Base-by-base conservation (phyloP, 305 asterid genomes). In the Ilex paraguariensis region DNA sequence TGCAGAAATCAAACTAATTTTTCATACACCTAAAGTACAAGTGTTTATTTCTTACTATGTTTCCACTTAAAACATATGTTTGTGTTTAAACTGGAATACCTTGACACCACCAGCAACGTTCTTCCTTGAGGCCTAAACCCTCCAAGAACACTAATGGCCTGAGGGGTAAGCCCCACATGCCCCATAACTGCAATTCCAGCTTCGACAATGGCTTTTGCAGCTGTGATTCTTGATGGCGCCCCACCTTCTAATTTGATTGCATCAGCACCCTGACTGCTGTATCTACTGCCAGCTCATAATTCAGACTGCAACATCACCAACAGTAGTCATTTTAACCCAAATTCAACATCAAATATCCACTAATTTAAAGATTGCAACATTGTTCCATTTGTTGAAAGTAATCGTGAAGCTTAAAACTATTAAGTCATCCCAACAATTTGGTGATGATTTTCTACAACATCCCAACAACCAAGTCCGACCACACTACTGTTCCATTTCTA, bases 161-260 rank as follows among this genome's bases (percentile, higher is more conserved):
- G 98, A 55, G 98, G 98, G 6, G 98, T 92, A 66, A 92, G 89
- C 39, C 98, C 98, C 3, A 90, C 97, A 49, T 92, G 98, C 62
- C 96, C 97, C 50, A 92, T 90, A 50, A 92, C 98, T 12, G 98
- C 96, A 74, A 92, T 90, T 63, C 98, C 98, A 8, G 98, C 93
- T 66, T 89, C 96, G 28, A 92, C 98, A 28, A 92, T 92, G 65
- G 95, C 86, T 80, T 87, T 92, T 57, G 97, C 98, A 14, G 98
- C 98, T 14, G 98, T 75, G 16, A 92, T 90, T 76, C 98, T 81
- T 62, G 98, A 92, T 60, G 96, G 98, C 10, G 98, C 88, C 39
- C 98, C 98, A 10, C 95, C 97, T 82, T 92, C 98, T 69, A 92
- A 65, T 79, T 92, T 92, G 50, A 92, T 87, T 13, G 98, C 93